Evolutionary conservation across 2,329 filamentous ascomycete species (phyloP), one percentile per base, ranked within the genome.

Genomic region (Paradendryphiella salina): DNA sequence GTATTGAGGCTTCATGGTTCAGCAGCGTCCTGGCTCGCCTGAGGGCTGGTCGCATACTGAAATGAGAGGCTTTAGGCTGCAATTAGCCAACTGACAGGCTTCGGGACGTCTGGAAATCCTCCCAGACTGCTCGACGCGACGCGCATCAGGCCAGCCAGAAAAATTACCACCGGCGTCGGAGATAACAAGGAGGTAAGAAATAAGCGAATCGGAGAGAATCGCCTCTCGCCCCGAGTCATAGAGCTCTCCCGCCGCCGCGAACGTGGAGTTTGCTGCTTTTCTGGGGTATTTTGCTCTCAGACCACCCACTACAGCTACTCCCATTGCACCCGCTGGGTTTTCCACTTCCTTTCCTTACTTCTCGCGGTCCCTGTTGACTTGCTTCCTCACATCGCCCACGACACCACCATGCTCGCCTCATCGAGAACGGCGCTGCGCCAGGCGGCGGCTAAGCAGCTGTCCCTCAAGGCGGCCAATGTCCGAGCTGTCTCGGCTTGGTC

Each of bases 401-500:
- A 41, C 62, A 33, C 35, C 54, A 65, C 34, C 57, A 73, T 73
- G 69, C 64, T 74, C 51, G 61, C 71, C 50, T 70, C 71, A 43
- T 72, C 72, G 46, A 66, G 71, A 57, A 68, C 66, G 52, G 71
- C 69, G 29, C 55, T 73, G 63, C 69, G 73, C 57, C 71, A 72
- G 56, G 69, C 69, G 57, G 67, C 70, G 17, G 56, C 60, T 50
- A 70, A 68, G 65, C 68, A 68, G 52, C 59, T 71, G 54, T 58
- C 63, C 39, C 45, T 70, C 60, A 68, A 59, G 55, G 56, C 62
- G 55, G 57, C 63, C 44, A 77, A 77, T 63, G 73, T 79, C 59
- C 79, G 83, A 71, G 83, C 86, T 66, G 86, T 84, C 64, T 96
- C 91, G 55, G 89, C 88, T 63, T 97, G 93, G 92, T 85, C 89